These are phyloP conservation scores for Suhomyces xylopsoci DNA, from an alignment of 805 yeast species.

Conservation along the genomic window DNA sequence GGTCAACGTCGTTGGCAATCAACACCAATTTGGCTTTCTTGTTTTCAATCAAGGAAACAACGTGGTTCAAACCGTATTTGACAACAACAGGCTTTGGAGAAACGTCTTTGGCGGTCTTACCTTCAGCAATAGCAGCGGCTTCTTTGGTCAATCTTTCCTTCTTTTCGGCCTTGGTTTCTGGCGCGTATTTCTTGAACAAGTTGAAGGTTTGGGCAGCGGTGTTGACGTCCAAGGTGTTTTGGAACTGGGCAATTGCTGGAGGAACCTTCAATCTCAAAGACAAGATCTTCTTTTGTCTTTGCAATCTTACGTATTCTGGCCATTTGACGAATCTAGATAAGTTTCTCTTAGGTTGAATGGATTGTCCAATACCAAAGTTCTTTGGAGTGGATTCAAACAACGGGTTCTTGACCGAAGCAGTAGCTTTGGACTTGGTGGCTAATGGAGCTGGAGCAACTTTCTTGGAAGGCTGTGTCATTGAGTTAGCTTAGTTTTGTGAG, in stretches of 20 bases:
- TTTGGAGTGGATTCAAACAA: conserved; percentile 69
- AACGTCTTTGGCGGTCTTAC: conserved; percentile 94
- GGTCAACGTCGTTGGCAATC: conserved; percentile 99
- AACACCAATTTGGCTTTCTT: conserved; percentile 96
- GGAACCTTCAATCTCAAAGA: conserved; percentile 97
- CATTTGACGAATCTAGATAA: conserved; percentile 96
- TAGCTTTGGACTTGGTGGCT: conserved; percentile 33
- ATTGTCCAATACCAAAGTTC: conserved; percentile 96
- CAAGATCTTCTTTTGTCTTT: conserved; percentile 98
- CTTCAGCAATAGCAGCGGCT: conserved; percentile 98
- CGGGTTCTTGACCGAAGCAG: conserved; percentile 30
- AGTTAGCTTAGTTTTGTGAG: conserved; percentile 15
- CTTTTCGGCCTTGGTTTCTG: conserved; percentile 96
- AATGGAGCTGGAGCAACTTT: conserved; percentile 48
- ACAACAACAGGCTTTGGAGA: conserved; percentile 95
- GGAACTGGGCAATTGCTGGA: conserved; percentile 97
- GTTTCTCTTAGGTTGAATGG: conserved; percentile 93
- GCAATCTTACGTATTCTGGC: conserved; percentile 98
- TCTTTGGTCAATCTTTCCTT: conserved; percentile 98
- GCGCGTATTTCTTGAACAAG: conserved; percentile 98
- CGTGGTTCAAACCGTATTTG: conserved; percentile 99
- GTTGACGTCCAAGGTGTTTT: conserved; percentile 95
- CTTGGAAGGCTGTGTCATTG: conserved; percentile 26
- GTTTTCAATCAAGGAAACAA: conserved; percentile 94
- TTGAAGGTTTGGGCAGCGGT: conserved; percentile 96